A percentile compares a stretch with the other conserved stretches of the same genome.
These are phyloP conservation scores for Xylaria venustula DNA, from an alignment of 495 filamentous ascomycete species.

Conservation along the genomic window DNA sequence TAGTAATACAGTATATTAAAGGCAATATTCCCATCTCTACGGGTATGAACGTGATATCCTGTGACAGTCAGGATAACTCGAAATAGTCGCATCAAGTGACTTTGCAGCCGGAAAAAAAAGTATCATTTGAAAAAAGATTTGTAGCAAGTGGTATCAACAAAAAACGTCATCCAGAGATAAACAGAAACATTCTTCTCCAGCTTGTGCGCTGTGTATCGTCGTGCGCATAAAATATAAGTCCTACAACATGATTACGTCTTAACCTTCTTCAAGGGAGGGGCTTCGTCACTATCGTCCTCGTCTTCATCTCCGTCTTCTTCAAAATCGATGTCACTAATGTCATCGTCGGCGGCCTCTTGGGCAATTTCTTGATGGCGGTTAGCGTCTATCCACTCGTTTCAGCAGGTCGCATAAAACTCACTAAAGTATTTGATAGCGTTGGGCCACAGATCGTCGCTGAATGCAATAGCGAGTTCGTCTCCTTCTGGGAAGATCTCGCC, in stretches of 20 bases:
- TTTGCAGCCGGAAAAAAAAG: no score
- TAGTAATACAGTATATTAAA: no score
- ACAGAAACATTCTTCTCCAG: not conserved
- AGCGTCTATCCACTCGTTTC: not conserved
- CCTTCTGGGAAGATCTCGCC: slow-evolving; percentile 80
- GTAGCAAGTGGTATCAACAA: slow-evolving; percentile 9
- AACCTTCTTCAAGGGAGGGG: slow-evolving; percentile 44
- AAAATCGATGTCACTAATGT: slow-evolving; percentile 57
- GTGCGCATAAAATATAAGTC: not conserved
- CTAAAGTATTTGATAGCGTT: slow-evolving; percentile 87
- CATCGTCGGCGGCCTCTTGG: slow-evolving; percentile 58
- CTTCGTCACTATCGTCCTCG: slow-evolving; percentile 45
- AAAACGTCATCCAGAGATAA: not conserved
- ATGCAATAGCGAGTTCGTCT: slow-evolving; percentile 71
- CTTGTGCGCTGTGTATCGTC: not conserved
- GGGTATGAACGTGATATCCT: no score
- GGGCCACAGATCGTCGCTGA: slow-evolving; percentile 86
- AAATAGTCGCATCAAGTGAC: no score
- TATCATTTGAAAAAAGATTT: not conserved
- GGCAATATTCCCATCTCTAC: no score
- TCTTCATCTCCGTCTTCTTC: slow-evolving; percentile 45
- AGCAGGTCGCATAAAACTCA: slow-evolving; percentile 44
- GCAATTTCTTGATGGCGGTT: slow-evolving; percentile 50
- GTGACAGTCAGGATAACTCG: no score
- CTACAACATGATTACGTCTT: slow-evolving; percentile 29